Conservation (phyloP, 768 basidiomycete species). For the Boletus tomentosulus region DNA sequence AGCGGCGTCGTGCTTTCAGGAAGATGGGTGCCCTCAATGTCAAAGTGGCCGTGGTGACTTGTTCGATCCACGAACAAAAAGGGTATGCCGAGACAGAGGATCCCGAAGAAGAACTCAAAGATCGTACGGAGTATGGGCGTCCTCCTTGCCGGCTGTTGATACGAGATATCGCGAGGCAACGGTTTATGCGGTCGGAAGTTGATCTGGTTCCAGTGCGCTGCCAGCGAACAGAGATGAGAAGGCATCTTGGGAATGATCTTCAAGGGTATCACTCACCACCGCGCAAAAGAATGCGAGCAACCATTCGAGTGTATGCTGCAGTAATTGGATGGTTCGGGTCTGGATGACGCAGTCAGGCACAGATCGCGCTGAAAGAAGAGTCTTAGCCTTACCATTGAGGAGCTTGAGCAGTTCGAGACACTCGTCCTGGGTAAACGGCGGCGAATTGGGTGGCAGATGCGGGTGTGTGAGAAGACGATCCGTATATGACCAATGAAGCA, state of each 20-base stretch:
- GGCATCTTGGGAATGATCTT: background rate
- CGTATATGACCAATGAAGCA: constrained; percentile 77
- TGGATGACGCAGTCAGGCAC: constrained; percentile 5
- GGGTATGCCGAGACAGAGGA: constrained; percentile 74
- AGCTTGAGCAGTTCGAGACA: constrained; percentile 69
- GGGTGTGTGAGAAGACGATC: constrained; percentile 68
- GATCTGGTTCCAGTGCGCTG: constrained; percentile 65
- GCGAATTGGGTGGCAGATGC: constrained; percentile 39
- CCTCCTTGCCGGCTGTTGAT: constrained; percentile 25
- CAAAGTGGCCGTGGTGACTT: constrained; percentile 42
- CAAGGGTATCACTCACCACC: constrained; percentile 45
- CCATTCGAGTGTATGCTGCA: constrained; percentile 55
- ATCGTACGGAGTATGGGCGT: constrained; percentile 45
- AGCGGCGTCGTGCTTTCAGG: constrained; percentile 47
- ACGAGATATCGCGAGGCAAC: constrained; percentile 50
- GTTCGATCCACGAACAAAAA: constrained; percentile 64
- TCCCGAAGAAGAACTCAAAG: constrained; percentile 55
- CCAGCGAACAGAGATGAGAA: constrained; percentile 2
- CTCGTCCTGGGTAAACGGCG: constrained; percentile 74
- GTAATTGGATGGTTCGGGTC: constrained; percentile 21
- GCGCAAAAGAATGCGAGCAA: constrained; percentile 65
- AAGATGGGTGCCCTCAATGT: constrained; percentile 54
- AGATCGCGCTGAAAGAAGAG: background rate
- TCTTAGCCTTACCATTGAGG: constrained; percentile 34
- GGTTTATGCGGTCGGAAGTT: constrained; percentile 68